These are phyloP conservation scores for Colletotrichum paranaense DNA, from an alignment of 2,329 filamentous ascomycete genomes.

Conservation along the genomic window DNA sequence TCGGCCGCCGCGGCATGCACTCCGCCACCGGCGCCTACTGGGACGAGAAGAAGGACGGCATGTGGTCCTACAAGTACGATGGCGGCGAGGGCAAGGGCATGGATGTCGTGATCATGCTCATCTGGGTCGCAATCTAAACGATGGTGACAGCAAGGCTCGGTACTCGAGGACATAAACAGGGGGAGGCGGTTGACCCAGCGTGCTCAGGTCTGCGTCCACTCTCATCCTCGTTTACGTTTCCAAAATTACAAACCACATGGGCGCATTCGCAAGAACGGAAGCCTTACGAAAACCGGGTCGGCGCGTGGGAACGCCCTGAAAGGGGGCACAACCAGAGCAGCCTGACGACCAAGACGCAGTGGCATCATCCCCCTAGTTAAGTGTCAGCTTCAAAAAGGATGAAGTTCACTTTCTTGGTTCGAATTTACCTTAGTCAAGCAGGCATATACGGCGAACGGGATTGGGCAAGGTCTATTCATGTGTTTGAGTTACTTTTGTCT, in stretches of 20 bases:
- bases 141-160: neutral
- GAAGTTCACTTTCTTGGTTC: neutral
- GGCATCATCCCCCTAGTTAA: neutral
- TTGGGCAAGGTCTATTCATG: slow-evolving; percentile 23
- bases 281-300: neutral
- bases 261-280: neutral
- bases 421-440: neutral
- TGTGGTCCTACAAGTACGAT: slow-evolving; percentile 91
- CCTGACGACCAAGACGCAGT: neutral
- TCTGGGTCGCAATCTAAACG: slow-evolving; percentile 77
- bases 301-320: neutral
- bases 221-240: neutral
- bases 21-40: slow-evolving; percentile 87
- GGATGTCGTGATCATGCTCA: slow-evolving; percentile 77
- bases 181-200: slow-evolving; percentile 23
- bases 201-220: neutral
- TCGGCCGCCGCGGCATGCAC: slow-evolving; percentile 91
- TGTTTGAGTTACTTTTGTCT: slow-evolving; percentile 9
- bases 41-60: slow-evolving; percentile 91
- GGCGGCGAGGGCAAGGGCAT: slow-evolving; percentile 74
- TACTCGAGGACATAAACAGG: slow-evolving; percentile 29
- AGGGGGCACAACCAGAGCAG: neutral
- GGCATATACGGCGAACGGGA: slow-evolving; percentile 6
- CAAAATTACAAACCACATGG: neutral
- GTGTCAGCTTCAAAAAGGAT: neutral